Evolutionary conservation across 2,329 filamentous ascomycete species (phyloP), one percentile per base, ranked within the genome.

Genomic region (Xylariaceae sp.): DNA sequence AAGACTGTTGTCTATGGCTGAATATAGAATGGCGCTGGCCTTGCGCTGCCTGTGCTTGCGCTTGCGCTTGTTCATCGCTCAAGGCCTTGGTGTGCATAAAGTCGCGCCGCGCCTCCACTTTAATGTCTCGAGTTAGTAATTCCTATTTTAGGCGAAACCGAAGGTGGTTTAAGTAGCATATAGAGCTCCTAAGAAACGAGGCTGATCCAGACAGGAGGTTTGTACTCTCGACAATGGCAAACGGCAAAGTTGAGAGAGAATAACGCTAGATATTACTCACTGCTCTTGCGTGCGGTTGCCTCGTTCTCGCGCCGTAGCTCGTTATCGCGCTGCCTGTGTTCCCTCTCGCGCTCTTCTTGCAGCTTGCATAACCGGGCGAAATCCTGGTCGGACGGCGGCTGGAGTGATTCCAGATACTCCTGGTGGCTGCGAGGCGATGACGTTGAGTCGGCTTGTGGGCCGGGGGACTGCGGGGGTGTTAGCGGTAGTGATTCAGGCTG

Each of bases 361-460:
- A 81, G 68, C 16, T 69, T 69, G 27, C 74, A 71, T 41, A 85
- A 81, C 53, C 73, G 73, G 55, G 75, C 69, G 27, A 83, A 78
- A 51, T 78, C 73, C 24, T 76, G 70, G 23, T 58, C 60, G 1
- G 78, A 77, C 2, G 80, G 80, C 36, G 75, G 72, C 16, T 77
- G 70, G 9, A 82, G 69, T 8, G 78, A 77, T 51, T 80, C 78
- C 69, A 83, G 72, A 63, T 83, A 83, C 54, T 74, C 68, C 58
- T 75, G 73, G 42, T 65, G 69, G 30, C 63, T 66, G 16, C 54
- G 59, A 36, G 59, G 52, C n/a, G 67, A 66, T 27, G 49, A 43
- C 13, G 61, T 61, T 27, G 61, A 59, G 39, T 65, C 55, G 45
- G 55, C 50, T 11, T 63, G 63, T 39, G 58, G 26, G 33, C 55